Percentiles rank a stretch among this genome's conserved stretches.
Conservation (phyloP, 257 asterid species). For the Solanum gracilifrons region DNA sequence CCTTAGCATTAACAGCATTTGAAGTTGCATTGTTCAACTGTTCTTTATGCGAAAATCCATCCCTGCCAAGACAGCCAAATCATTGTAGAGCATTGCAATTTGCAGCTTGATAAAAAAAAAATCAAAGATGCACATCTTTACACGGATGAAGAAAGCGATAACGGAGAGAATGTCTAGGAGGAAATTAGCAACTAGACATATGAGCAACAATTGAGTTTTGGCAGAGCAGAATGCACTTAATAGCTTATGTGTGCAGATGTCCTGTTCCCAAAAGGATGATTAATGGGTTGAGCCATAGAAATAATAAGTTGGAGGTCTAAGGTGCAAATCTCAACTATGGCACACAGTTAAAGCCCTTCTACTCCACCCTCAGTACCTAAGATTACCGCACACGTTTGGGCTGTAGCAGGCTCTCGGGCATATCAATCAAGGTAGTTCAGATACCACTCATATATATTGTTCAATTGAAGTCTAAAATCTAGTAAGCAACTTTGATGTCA, state of each 20-base stretch:
- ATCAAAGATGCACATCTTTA: neutral
- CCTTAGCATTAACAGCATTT: neutral
- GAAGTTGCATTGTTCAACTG: neutral
- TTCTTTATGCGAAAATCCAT: neutral
- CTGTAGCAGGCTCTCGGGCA: neutral
- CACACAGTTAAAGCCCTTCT: neutral
- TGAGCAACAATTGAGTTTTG: neutral
- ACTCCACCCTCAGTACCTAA: neutral
- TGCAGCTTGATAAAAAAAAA: neutral
- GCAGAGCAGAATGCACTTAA: neutral
- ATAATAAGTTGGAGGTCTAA: neutral
- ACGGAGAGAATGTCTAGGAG: neutral
- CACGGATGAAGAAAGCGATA: neutral
- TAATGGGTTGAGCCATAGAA: neutral
- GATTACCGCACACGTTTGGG: neutral
- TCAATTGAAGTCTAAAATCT: neutral
- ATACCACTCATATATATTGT: neutral
- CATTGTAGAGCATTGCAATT: neutral
- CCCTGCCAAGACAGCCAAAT: neutral
- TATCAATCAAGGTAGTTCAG: neutral
- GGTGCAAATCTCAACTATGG: neutral
- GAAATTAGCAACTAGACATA: neutral
- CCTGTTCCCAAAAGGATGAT: neutral
- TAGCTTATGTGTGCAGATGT: neutral
- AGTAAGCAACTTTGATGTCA: neutral